A percentile compares a stretch with the other conserved stretches of the same genome.
Evolutionary conservation across 2,329 filamentous ascomycete species (phyloP).

Genomic region (Alternaria conjuncta): DNA sequence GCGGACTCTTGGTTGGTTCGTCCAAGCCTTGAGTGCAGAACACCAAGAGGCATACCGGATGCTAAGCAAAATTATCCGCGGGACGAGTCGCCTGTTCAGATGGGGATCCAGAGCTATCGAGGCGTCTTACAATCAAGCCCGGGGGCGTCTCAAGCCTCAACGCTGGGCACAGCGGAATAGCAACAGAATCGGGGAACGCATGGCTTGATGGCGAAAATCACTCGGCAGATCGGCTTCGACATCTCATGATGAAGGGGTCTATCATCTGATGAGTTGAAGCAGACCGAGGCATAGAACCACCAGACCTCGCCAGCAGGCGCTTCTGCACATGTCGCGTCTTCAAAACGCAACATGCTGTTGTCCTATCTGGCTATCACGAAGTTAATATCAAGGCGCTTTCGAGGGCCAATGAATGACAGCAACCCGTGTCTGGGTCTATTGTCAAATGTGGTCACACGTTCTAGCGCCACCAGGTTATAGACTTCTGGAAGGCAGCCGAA

Average conservation of each 20-base stretch:
- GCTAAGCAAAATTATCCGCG: conserved; percentile 15
- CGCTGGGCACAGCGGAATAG: neutral
- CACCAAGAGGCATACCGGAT: conserved; percentile 10
- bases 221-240: neutral
- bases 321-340: neutral
- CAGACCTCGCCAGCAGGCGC: neutral
- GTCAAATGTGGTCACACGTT: conserved; percentile 12
- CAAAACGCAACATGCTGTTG: neutral
- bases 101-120: neutral
- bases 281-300: neutral
- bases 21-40: neutral
- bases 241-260: neutral
- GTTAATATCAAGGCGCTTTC: neutral
- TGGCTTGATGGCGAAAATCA: neutral
- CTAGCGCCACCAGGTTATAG: conserved; percentile 11
- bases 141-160: conserved; percentile 4
- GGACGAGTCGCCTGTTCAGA: conserved; percentile 15
- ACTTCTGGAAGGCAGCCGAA: conserved; percentile 19
- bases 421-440: conserved; percentile 1
- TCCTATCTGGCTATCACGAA: neutral
- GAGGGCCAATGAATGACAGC: conserved; percentile 3
- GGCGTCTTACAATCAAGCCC: neutral
- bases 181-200: neutral
- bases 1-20: neutral
- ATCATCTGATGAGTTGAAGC: neutral